Percentiles rank a stretch among this genome's conserved stretches.
These are phyloP conservation scores for Pterocarpus santalinus DNA, from an alignment of 306 rosid genomes.

Conservation along the genomic window DNA sequence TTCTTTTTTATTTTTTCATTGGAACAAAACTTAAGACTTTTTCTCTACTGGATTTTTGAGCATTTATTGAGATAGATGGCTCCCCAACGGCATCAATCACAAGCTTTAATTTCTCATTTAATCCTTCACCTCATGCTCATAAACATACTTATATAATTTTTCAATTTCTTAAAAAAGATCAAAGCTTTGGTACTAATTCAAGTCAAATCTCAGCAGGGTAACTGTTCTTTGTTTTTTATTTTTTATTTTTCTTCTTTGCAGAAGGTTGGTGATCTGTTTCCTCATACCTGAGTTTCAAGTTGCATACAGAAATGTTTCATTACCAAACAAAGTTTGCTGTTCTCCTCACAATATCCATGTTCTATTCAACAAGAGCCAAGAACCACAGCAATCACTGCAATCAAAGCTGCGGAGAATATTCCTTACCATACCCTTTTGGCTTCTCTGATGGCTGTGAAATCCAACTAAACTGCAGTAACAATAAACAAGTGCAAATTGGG, in stretches of 20 bases:
- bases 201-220: background rate
- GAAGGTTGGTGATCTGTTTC: conserved; percentile 54
- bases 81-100: conserved; percentile 65
- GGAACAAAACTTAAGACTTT: background rate
- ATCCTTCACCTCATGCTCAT: conserved; percentile 26
- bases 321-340: conserved; percentile 25
- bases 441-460: conserved; percentile 56
- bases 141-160: background rate
- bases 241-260: conserved; percentile 25
- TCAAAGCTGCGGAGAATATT: conserved; percentile 43
- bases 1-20: background rate
- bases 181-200: background rate
- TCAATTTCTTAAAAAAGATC: conserved; percentile 18
- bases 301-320: conserved; percentile 51
- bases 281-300: conserved; percentile 32
- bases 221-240: background rate
- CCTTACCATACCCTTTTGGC: conserved; percentile 74
- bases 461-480: conserved; percentile 50
- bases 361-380: conserved; percentile 48
- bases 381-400: conserved; percentile 19
- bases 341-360: conserved; percentile 44
- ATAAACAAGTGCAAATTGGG: conserved; percentile 42
- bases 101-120: conserved; percentile 55
- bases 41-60: conserved; percentile 32
- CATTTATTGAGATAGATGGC: conserved; percentile 79